Evolutionary conservation across 306 rosid genomes (phyloP).

Genomic region (Corylus americana): DNA sequence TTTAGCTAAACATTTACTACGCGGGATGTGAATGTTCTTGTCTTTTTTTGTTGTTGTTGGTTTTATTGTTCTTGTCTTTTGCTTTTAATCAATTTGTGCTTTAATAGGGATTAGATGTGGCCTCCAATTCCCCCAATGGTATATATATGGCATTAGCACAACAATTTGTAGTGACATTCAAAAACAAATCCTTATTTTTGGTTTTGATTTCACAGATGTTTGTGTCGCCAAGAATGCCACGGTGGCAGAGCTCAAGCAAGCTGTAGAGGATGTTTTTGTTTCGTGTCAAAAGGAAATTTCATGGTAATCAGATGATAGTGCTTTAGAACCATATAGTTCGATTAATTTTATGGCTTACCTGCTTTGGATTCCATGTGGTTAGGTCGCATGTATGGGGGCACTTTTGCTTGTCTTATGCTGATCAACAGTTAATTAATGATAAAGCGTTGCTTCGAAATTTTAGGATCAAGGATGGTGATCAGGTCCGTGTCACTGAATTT

Average conservation of each 20-base stretch:
- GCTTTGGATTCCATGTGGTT: not conserved
- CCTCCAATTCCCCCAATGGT: too few relatives aligned
- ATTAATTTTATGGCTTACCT: not conserved
- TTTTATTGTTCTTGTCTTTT: too few relatives aligned
- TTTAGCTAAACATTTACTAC: too few relatives aligned
- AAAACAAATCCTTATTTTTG: not conserved
- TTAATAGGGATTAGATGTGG: too few relatives aligned
- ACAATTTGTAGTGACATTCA: not conserved
- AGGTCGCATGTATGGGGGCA: conserved; percentile 61
- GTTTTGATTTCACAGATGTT: conserved; percentile 33
- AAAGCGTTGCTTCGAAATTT: conserved; percentile 26
- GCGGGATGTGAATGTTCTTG: too few relatives aligned
- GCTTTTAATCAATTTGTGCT: too few relatives aligned
- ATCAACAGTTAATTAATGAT: conserved; percentile 46
- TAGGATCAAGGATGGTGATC: conserved; percentile 60
- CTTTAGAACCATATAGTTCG: not conserved
- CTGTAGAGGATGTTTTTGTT: conserved; percentile 43
- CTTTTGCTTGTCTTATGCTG: conserved; percentile 52
- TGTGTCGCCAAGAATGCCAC: conserved; percentile 36
- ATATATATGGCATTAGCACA: not conserved
- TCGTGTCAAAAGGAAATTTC: conserved; percentile 29
- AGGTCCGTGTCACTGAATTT: conserved; percentile 23
- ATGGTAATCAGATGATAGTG: conserved; percentile 32
- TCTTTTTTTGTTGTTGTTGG: too few relatives aligned
- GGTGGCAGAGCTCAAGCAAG: conserved; percentile 44